Evolutionary conservation across 2,329 filamentous ascomycete genomes (phyloP).

Genomic region (Rachicladosporium sp.): DNA sequence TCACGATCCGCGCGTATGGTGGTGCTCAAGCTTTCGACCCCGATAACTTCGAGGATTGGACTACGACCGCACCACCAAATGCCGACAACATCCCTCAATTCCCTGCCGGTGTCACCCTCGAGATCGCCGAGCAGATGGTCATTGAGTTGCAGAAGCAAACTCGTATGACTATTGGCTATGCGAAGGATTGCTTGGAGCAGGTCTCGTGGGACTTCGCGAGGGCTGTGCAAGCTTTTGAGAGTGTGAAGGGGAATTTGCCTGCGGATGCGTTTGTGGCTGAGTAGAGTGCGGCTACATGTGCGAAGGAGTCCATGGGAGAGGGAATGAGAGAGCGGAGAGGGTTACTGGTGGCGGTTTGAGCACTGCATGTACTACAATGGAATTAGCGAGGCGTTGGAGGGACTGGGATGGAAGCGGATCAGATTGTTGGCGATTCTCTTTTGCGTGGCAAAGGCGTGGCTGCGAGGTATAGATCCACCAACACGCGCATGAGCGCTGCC

Average conservation of each 20-base stretch:
- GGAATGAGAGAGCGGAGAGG: too few species aligned
- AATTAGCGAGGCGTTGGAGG: conserved; percentile 2
- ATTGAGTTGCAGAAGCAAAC: conserved; percentile 63
- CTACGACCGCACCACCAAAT: conserved; percentile 6
- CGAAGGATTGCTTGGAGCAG: conserved; percentile 67
- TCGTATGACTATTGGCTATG: conserved; percentile 66
- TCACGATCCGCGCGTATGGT: conserved; percentile 58
- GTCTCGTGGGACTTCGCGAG: conserved; percentile 69
- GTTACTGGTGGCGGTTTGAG: too few species aligned
- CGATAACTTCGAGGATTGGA: conserved; percentile 19
- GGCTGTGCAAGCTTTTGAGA: conserved; percentile 62
- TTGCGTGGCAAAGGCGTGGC: too few species aligned
- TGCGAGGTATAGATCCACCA: too few species aligned
- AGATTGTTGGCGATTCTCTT: too few species aligned
- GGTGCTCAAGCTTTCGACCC: conserved; percentile 40
- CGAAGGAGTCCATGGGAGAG: too few species aligned
- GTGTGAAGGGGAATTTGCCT: conserved; percentile 49
- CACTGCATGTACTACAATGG: neutral
- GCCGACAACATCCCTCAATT: conserved; percentile 11
- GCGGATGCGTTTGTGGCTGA: conserved; percentile 27
- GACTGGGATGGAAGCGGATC: neutral
- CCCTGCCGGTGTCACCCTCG: conserved; percentile 18
- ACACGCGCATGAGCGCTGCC: too few species aligned
- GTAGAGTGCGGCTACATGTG: conserved; percentile 1
- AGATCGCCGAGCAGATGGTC: conserved; percentile 44